Base-by-base conservation (phyloP, 768 basidiomycete genomes). In the Dictyophora rubrovolvata region DNA sequence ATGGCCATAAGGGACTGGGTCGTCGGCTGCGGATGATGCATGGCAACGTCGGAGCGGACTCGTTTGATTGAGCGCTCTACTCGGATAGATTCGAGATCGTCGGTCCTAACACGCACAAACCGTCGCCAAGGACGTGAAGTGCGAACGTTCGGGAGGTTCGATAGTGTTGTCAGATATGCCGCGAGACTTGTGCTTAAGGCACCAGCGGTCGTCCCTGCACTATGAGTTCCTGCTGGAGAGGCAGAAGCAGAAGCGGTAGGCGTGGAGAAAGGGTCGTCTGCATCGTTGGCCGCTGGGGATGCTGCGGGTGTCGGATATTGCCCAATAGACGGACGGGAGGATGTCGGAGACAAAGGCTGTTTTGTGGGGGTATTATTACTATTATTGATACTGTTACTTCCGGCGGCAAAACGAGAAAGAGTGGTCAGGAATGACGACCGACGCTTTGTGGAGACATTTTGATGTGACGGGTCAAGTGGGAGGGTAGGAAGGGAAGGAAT, bases 31-130 rank as follows among this genome's bases (percentile, higher is more conserved):
- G 60, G 49, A 56, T 77, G 70, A 66, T 93, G 89, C 11, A 84
- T 84, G 10, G 87, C 89, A 20, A 91, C 74, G 72, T 94, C 92
- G 49, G 87, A 90, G 56, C 89, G 76, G 18, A 90, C 88, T 28
- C 89, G 83, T 74, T 92, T 91, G 72, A 93, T 87, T 4, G 91
- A 87, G 63, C 89, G 79, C 73, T 93, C 90, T 46, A 88, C 84
- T 48, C 91, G 83, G 6, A 85, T 85, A 64, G 89, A 92, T 74
- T 93, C 85, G 54, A 94, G 71, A 70, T 95, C 93, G 66, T 94
- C 92, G 2, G 84, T 86, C 58, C 92, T 79, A 8, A 93, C 89
- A 50, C 84, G 77, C 57, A 93, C 86, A 65, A 95, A 95, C 16
- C 86, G 81, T 67, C 86, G 87, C 92, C 92, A 95, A 1, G 82